Evolutionary conservation across 1,284 basidiomycete species (phyloP).

Genomic region (Coniferiporia sulphurascens): DNA sequence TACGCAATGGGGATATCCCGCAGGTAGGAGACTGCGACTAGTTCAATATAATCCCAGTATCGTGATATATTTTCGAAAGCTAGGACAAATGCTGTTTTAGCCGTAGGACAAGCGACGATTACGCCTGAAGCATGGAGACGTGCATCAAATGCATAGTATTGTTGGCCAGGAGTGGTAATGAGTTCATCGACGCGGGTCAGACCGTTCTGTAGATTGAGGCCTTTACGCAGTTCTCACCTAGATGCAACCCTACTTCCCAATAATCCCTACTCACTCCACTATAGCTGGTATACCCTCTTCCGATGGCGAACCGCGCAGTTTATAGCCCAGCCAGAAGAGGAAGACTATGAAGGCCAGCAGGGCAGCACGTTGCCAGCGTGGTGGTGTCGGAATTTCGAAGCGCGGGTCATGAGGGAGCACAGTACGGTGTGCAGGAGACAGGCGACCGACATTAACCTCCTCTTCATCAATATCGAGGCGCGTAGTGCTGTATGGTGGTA

Average conservation of each 20-base stretch:
- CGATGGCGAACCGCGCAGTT: conserved; percentile 24
- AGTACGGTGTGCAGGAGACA: conserved; percentile 1
- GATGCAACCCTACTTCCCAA: neutral
- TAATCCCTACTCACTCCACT: conserved; percentile 7
- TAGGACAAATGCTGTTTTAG: no score
- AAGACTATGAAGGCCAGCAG: conserved; percentile 38
- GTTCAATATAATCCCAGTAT: no score
- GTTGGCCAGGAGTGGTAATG: no score
- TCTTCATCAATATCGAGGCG: conserved; percentile 13
- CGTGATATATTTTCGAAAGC: no score
- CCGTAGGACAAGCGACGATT: no score
- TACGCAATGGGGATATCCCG: no score
- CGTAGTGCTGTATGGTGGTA: neutral
- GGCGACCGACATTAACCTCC: conserved; percentile 6
- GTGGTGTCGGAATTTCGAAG: conserved; percentile 41
- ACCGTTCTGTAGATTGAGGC: no score
- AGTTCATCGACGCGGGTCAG: no score
- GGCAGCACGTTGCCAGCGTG: conserved; percentile 43
- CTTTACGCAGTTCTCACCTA: neutral
- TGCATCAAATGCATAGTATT: no score
- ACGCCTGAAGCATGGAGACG: no score
- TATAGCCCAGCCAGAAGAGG: conserved; percentile 41
- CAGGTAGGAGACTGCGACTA: no score
- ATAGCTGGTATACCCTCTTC: conserved; percentile 13
- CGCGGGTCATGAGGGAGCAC: conserved; percentile 31